Base-by-base conservation (phyloP, 345 rosid genomes). In the Eutrema heterophyllum region DNA sequence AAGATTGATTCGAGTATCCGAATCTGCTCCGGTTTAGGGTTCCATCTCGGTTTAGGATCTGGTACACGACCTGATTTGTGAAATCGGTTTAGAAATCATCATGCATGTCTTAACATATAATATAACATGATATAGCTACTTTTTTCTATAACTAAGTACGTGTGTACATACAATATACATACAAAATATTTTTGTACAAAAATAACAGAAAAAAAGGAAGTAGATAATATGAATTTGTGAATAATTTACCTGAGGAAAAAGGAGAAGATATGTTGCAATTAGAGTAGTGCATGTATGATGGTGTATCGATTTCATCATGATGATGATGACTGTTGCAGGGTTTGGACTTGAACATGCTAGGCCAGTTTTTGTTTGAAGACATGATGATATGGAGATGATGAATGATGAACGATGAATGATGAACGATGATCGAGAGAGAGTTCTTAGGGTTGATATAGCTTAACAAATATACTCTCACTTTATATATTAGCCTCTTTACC, bases 351-450 rank as follows among this genome's bases (percentile, higher is more conserved):
- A 94, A 94, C 98, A 89, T 80, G 78, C 96, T 94, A 58, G 98
- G 95, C 98, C 98, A 94, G 83, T 94, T 92, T 75, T 88, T 89
- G 84, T 94, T 91, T 70, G 98, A 88, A 65, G 97, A 91, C 98
- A 94, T 91, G 82, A 67, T 69, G 80, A 55, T 68, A 11, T 54
- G 9, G 44, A 64, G 33, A 52, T 32, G 62, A 21, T 32, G 52
- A 53, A 21, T 21, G 24, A 21, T 21, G 24, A 21, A 21, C 24
- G 7, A 13, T 29, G 48, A 43, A n/a, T n/a, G n/a, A 21, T 21
- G 24, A 21, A 21, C 24, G 7, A 13, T 29, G 48, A 43, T 3
- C 5, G 29, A 27, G 48, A 48, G 45, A 46, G 50, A 43, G 40
- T 30, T 48, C 16, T 27, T 62, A 43, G 32, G 66, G 30, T 49